Evolutionary conservation across 2,329 filamentous ascomycete genomes (phyloP), one percentile per base, ranked within the genome.

Genomic region (Colletotrichum plurivorum): DNA sequence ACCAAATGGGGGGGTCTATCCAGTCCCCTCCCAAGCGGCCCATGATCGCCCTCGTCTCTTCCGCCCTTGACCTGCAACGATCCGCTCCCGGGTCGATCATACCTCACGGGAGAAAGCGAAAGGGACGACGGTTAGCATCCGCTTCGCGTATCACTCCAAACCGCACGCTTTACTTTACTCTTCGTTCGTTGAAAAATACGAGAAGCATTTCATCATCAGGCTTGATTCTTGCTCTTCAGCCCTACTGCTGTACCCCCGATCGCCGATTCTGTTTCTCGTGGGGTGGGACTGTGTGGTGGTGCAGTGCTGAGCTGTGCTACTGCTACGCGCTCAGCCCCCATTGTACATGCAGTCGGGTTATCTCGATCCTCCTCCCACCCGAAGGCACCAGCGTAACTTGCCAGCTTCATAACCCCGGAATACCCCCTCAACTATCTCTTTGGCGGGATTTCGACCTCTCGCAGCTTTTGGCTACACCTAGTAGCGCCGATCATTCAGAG

Each of bases 271-370:
- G 13, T 36, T 45, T 36, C 27, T 58, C 31, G 49, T 55, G 55
- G 62, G 45, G 67, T 71, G 67, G 72, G 64, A 67, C 39, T 69
- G 58, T 55, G 69, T 36, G 43, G 25, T 65, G 49, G 36, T 64
- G 31, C 66, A 48, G 61, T 57, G 56, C 57, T 66, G 53, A 55
- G 67, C 53, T 69, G 59, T 69, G 46, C 63, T 51, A 41, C 36
- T 69, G 46, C 63, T 46, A 41, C 36, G n/a, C 31, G 56, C 69
- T 70, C 62, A 63, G 69, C 67, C 69, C 69, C 56, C 46, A 52
- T 53, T 48, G 54, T 39, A 59, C 62, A 41, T 55, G 48, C 61
- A 51, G 45, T 63, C 54, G 60, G 55, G 60, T 56, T 53, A 60
- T 70, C 69, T 67, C 58, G 53, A 62, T 66, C 53, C 43, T 57